Evolutionary conservation across 495 filamentous ascomycete genomes (phyloP).

Genomic region (Xylaria palmicola): DNA sequence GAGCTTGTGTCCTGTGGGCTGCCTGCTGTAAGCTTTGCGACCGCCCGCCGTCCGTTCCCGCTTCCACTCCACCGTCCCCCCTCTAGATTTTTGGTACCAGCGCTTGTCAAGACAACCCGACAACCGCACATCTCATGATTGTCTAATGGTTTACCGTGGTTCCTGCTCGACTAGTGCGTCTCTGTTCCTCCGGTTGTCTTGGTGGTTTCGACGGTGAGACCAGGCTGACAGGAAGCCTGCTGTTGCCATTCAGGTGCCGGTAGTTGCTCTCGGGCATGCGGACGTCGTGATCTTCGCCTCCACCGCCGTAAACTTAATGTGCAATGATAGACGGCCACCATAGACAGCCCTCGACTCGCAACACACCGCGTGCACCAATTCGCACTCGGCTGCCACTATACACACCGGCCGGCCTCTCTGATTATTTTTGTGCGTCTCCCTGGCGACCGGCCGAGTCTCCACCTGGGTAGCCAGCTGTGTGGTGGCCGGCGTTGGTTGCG

Average conservation of each 20-base stretch:
- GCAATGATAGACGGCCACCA: slow-evolving; percentile 9
- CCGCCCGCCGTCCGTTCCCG: neutral
- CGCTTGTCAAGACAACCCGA: neutral
- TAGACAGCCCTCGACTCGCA: neutral
- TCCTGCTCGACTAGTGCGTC: slow-evolving; percentile 7
- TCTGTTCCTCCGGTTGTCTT: neutral
- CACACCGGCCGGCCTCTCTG: neutral
- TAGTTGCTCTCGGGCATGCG: slow-evolving; percentile 4
- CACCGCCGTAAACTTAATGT: slow-evolving; percentile 13
- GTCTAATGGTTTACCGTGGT: slow-evolving; percentile 9
- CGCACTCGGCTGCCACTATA: neutral
- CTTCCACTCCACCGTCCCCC: neutral
- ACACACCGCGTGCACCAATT: neutral
- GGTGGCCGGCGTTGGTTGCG: slow-evolving; percentile 5
- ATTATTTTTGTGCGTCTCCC: neutral
- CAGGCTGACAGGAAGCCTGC: slow-evolving; percentile 3
- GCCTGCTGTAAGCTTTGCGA: slow-evolving; percentile 2
- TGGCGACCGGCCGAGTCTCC: neutral
- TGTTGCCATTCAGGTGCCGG: neutral
- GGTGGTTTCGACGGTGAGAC: neutral
- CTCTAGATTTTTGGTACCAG: neutral
- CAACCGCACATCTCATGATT: neutral
- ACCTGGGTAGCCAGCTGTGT: slow-evolving; percentile 1
- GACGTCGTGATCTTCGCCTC: neutral
- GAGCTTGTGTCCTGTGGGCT: neutral